Base-by-base conservation (phyloP, 2,329 filamentous ascomycete species). In the Penicillium aurantiogriseum region DNA sequence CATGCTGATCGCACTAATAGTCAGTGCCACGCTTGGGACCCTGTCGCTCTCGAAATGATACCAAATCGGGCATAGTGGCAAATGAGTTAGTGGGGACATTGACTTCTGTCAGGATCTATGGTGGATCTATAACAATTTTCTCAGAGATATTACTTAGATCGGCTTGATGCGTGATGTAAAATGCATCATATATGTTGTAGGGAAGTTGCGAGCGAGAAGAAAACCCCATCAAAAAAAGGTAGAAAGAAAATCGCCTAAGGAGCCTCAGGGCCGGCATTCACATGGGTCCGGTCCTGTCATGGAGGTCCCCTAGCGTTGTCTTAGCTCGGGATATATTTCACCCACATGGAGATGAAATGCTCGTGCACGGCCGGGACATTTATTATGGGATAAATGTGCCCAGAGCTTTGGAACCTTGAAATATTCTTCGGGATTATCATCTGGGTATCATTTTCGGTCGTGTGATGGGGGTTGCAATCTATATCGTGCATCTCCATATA, bases 91-190 rank as follows among this genome's bases (percentile, higher is more conserved):
- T 63, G 62, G 63, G 48, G 48, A 39, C 33, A 49, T 56, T 21
- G 58, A 58, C 45, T 51, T 40, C 36, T 60, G 43, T 58, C 59
- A 58, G 55, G 43, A 51, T 51, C 47, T 58, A 52, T 60, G 36
- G 27, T n/a, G 50, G 42, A 53, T 42, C 31, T 56, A 54, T 54
- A 46, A 35, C n/a, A 29, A 66, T 63, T 61, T 54, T 54, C 36
- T 23, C 61, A 59, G 62, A 51, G 54, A 63, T 60, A 31, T 61
- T 63, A 45, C 63, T 49, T 35, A 55, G 31, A 46, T 43, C 39
- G 39, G 61, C 25, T 23, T 42, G 15, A 21, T 31, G 8, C 29
- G 8, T 29, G 23, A 38, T 23, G 9, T 25, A 40, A 5, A n/a
- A 31, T 10, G 1, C 3, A 17, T 31, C 11, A 4, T 21, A 17